phyloP scores from a whole-genome alignment of 179 eudicot genomes.

The Vitellaria paradoxa region DNA sequence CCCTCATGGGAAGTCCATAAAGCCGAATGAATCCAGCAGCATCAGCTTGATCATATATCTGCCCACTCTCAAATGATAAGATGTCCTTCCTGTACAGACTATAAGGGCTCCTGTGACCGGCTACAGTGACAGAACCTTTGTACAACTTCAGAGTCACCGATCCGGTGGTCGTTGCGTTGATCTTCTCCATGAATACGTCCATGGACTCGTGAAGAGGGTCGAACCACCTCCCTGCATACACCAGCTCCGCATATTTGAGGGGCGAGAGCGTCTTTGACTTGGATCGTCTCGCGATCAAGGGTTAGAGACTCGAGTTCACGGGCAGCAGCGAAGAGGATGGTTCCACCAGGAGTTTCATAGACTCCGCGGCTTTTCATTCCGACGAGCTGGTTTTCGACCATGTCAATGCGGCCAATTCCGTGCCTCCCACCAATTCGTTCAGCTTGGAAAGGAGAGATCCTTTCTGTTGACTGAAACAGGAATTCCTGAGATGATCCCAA shows the following conservation, averaged over 20 bases:
- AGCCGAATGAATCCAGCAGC: constrained; percentile 92
- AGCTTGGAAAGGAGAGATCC: constrained; percentile 82
- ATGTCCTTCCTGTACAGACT: constrained; percentile 91
- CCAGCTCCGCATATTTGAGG: constrained; percentile 95
- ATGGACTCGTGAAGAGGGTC: constrained; percentile 64
- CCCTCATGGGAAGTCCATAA: constrained; percentile 78
- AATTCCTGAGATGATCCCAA: constrained; percentile 70
- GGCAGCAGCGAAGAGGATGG: constrained; percentile 72
- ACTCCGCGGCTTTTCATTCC: constrained; percentile 99
- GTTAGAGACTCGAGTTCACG: constrained; percentile 87
- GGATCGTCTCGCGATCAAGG: constrained; percentile 86
- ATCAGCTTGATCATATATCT: constrained; percentile 86
- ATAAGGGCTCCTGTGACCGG: constrained; percentile 65
- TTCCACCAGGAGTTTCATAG: constrained; percentile 96
- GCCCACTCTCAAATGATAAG: constrained; percentile 71
- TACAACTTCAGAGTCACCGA: constrained; percentile 81
- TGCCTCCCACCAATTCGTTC: constrained; percentile 80
- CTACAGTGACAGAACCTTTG: constrained; percentile 71
- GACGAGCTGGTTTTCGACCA: constrained; percentile 93
- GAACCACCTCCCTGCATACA: constrained; percentile 80
- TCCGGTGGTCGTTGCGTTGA: constrained; percentile 81
- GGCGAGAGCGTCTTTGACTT: constrained; percentile 72
- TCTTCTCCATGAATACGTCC: constrained; percentile 88
- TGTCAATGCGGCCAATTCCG: constrained; percentile 93
- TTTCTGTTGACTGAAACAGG: constrained; percentile 82